Evolutionary conservation across 371 early-diverging fungal species (phyloP), one percentile per base, ranked within the genome.

Genomic region (Rhizomucor miehei): DNA sequence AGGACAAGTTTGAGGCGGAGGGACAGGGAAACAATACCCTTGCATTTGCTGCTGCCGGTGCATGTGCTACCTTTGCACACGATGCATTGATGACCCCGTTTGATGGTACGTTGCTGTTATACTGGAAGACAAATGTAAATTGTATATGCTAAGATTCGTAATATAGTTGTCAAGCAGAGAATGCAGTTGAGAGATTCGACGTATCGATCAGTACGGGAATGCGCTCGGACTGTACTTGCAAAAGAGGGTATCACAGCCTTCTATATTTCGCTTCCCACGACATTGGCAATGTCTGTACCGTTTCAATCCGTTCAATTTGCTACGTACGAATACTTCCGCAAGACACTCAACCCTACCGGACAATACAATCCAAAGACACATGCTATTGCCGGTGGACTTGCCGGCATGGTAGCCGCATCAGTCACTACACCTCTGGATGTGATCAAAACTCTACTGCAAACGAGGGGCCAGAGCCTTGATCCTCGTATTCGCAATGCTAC

Each of bases 21-120:
- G 75, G 73, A 57, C 63, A 47, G 14, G 88, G 81, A 39, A 80
- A 84, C 48, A 82, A 85, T 49, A 78, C 81, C 13, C 36, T 91
- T 38, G 86, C 86, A 11, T 79, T 88, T 24, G 87, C 77, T 40
- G 84, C 85, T 13, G 94, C 96, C 2, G 97, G 97, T 38, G 96
- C 93, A 21, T 85, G 86, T 66, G 95, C 95, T 9, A 95, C 96
- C 12, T 78, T 93, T 38, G 82, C 87, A 8, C 85, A 88, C 69
- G 97, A 97, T 65, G 87, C 90, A 1, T 64, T 95, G 48, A 93
- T 94, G 93, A 97, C 89, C 64, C 98, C 96, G 12, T 96, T 95
- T 72, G 97, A 96, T 80, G 88, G 89, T 88, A 70, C 58, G 43
- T 34, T 16, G 6, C n/a, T 1, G 2, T 6, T 34, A 23, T 66